Percentiles rank a stretch among this genome's conserved stretches.
These are phyloP conservation scores for Xylaria venustula DNA, from an alignment of 495 filamentous ascomycete genomes.

Conservation along the genomic window DNA sequence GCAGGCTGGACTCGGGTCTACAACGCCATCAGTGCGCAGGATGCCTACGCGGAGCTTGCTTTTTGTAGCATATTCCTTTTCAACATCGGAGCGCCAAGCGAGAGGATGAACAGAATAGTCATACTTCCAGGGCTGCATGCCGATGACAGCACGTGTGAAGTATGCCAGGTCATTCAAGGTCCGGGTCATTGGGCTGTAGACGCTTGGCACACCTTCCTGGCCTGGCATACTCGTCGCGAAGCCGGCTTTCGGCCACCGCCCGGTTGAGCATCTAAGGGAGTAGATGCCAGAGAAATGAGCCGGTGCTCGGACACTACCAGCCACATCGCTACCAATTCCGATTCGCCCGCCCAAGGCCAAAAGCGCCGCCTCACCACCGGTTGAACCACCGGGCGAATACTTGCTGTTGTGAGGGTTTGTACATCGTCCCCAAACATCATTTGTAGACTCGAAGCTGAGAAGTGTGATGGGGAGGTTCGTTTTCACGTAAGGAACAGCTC, in stretches of 20 bases:
- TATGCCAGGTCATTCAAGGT: constrained; percentile 83
- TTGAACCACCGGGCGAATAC: constrained; percentile 90
- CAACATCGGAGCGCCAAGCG: constrained; percentile 65
- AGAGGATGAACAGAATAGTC: constrained; percentile 85
- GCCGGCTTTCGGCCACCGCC: constrained; percentile 87
- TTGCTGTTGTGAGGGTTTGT: constrained; percentile 78
- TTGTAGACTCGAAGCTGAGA: constrained; percentile 87
- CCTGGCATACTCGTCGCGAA: constrained; percentile 88
- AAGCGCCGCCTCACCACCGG: constrained; percentile 84
- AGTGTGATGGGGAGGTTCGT: constrained; percentile 92
- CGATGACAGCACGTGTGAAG: constrained; percentile 74
- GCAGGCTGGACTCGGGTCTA: constrained; percentile 85
- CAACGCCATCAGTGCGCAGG: constrained; percentile 78
- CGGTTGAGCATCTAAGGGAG: constrained; percentile 87
- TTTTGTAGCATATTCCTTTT: constrained; percentile 56
- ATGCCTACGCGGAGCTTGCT: constrained; percentile 72
- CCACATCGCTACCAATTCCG: constrained; percentile 91
- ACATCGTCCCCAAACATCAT: constrained; percentile 83
- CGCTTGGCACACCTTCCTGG: constrained; percentile 86
- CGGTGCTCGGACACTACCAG: constrained; percentile 84
- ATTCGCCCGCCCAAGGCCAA: constrained; percentile 88
- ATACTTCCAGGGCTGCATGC: constrained; percentile 90
- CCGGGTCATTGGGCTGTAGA: constrained; percentile 91
- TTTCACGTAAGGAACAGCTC: constrained; percentile 94
- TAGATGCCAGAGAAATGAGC: constrained; percentile 93